Evolutionary conservation across 257 asterid genomes (phyloP), one percentile per base, ranked within the genome.

Genomic region (Solanum virginianum): DNA sequence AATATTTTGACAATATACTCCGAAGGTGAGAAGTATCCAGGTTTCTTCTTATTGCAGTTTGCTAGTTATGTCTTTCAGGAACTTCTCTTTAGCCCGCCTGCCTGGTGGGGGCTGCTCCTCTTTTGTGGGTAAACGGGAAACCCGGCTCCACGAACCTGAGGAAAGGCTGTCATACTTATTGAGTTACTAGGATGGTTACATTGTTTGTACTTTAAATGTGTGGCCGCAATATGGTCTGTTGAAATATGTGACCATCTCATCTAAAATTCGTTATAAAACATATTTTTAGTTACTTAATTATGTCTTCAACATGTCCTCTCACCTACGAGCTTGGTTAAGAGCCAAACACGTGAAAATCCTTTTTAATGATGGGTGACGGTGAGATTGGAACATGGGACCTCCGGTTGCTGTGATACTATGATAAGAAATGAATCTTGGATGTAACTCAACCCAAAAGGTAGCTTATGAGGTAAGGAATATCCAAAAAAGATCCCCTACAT

Each of bases 1-100:
- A 95, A 92, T 87, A 90, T 97, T 89, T 92, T 97, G 84, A 93
- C 99, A 5, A 97, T 94, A 87, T 97, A 95, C 85, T 89, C 94
- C 9, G 99, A 97, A 87, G 99, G 99, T 96, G 47, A 77, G 82
- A 53, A 53, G 82, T 53, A 49, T 77, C 82, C 24, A 24, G 82
- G 41, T 77, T 77, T 26, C 63, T 77, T 77, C 26, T 51, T 77
- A 16, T 51, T 7, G 10, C 24, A 55, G 82, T 53, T 51, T 17
- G 62, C 45, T 26, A 26, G 82, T 77, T 51, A 8, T 47, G 22
- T 75, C 41, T 45, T 47, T 74, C 18, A 15, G 41, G 22, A 75
- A 26, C 82, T 49, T 47, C 57, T 74, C 59, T 45, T 47, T 74
- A 22, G 59, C 60, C 24, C 41, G 6, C 41, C 41, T 36, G 41